Evolutionary conservation across 805 yeast species (phyloP).

Genomic region (Saccharomycopsis babjevae): DNA sequence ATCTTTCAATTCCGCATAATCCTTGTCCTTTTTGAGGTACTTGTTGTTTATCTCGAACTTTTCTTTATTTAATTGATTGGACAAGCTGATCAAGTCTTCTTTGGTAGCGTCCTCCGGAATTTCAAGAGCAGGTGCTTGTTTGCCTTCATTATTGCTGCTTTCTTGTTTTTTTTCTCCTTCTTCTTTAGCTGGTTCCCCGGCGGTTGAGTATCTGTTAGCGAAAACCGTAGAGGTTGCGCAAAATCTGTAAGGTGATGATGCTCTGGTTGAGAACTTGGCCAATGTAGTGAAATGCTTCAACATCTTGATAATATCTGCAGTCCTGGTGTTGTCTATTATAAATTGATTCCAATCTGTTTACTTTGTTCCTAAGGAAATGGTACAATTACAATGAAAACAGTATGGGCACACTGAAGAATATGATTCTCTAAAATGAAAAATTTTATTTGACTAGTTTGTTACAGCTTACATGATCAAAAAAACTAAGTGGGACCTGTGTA

Average conservation of each 20-base stretch:
- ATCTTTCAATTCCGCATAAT: conserved; percentile 73
- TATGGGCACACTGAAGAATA: not conserved
- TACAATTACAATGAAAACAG: not conserved
- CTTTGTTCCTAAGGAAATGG: not conserved
- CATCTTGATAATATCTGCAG: not conserved
- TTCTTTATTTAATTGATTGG: conserved; percentile 28
- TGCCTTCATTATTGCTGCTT: not conserved
- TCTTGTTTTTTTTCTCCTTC: not conserved
- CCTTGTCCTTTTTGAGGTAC: conserved; percentile 54
- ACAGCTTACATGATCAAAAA: not conserved
- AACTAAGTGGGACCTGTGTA: not conserved
- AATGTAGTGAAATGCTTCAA: not conserved
- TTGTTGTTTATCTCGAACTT: conserved; percentile 29
- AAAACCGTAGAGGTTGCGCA: not conserved
- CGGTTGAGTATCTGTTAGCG: not conserved
- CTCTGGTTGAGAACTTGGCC: not conserved
- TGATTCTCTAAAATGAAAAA: not conserved
- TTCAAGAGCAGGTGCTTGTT: not conserved
- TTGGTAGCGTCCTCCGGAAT: not conserved
- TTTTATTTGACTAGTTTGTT: not conserved
- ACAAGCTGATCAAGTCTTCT: not conserved
- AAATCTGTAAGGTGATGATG: not conserved
- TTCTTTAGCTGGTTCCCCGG: not conserved
- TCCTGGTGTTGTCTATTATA: not conserved
- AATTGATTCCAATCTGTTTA: no score